Conservation (phyloP, 2,329 filamentous ascomycete genomes). For the Fusarium paranaense region DNA sequence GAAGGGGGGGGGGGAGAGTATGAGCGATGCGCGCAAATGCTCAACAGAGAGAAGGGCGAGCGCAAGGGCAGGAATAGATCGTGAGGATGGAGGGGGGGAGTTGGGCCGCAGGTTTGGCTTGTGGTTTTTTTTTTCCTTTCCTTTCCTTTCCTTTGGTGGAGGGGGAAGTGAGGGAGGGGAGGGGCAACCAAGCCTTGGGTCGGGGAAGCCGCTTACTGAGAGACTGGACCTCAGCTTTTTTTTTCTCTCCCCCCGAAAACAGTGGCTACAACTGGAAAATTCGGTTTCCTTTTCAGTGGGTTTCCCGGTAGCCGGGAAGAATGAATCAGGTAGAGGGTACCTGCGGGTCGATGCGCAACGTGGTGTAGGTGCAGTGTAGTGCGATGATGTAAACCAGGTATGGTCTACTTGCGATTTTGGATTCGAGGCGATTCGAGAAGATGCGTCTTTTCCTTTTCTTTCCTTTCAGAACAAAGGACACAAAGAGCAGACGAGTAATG, state of each 20-base stretch:
- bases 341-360: conserved; percentile 22
- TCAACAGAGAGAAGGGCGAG: conserved; percentile 31
- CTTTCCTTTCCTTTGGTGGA: conserved; percentile 18
- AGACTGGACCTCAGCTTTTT: neutral
- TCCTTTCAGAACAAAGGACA: neutral
- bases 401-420: conserved; percentile 12
- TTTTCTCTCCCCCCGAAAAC: neutral
- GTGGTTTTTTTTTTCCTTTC: conserved; percentile 25
- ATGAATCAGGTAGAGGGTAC: conserved; percentile 21
- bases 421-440: conserved; percentile 30
- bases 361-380: neutral
- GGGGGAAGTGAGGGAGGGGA: conserved; percentile 11
- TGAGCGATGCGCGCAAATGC: conserved; percentile 35
- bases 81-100: conserved; percentile 33
- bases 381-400: conserved; percentile 36
- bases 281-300: conserved; percentile 31
- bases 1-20: conserved; percentile 9
- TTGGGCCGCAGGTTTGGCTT: conserved; percentile 33
- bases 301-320: conserved; percentile 1
- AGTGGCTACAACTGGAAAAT: conserved; percentile 19
- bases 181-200: neutral
- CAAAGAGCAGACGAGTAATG: neutral
- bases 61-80: conserved; percentile 31
- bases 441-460: conserved; percentile 2
- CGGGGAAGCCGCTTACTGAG: conserved; percentile 24